A percentile compares a stretch with the other conserved stretches of the same genome.
Conservation (phyloP, 2,329 filamentous ascomycete species). For the Aspergillus pseudoterreus region DNA sequence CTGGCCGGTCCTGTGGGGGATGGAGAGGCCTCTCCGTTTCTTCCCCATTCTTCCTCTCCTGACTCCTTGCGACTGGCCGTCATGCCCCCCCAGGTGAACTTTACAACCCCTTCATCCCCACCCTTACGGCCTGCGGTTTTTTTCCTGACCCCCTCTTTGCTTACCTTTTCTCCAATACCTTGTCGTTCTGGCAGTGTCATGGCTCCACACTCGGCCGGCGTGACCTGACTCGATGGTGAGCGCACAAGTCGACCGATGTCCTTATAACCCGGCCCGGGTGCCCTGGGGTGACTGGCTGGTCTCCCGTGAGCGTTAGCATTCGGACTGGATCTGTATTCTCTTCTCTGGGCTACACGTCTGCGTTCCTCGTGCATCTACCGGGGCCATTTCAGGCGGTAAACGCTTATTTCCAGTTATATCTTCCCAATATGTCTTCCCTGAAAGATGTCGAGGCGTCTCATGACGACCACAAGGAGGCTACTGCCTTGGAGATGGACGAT, state of each 20-base stretch:
- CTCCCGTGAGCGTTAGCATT: too few relatives aligned
- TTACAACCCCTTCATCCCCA: background rate
- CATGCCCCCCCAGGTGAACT: background rate
- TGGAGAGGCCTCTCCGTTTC: background rate
- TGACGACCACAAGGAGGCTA: constrained; percentile 22
- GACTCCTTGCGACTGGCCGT: background rate
- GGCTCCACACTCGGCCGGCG: too few relatives aligned
- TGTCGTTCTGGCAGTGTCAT: too few relatives aligned
- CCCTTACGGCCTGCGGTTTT: background rate
- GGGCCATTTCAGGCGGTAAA: background rate
- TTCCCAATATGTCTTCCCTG: constrained; percentile 9
- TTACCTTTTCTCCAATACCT: too few relatives aligned
- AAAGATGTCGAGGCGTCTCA: constrained; percentile 26
- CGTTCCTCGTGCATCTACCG: background rate
- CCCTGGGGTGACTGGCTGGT: too few relatives aligned
- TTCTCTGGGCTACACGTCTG: background rate
- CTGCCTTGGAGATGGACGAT: constrained; percentile 23
- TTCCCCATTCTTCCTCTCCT: background rate
- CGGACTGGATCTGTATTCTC: too few relatives aligned
- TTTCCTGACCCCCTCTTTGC: background rate
- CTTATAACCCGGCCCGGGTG: too few relatives aligned
- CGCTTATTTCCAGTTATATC: background rate
- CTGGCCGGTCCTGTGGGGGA: too few relatives aligned
- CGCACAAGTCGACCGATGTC: too few relatives aligned
- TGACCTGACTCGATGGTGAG: too few relatives aligned